These are phyloP conservation scores for Lecanosticta acicola DNA, from an alignment of 2,329 filamentous ascomycete genomes.

Conservation along the genomic window DNA sequence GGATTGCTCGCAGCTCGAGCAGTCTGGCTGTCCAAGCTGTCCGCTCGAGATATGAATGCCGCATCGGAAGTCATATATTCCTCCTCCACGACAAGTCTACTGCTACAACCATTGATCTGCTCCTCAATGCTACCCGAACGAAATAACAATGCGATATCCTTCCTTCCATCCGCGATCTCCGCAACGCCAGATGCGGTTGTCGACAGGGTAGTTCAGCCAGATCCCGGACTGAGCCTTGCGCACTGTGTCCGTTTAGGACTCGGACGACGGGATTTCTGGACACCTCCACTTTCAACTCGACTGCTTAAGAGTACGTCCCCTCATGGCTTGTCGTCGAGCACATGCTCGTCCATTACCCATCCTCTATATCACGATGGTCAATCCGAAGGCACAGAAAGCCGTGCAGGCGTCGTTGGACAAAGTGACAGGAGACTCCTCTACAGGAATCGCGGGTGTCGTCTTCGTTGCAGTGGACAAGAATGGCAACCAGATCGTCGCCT, in stretches of 20 bases:
- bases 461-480: slow-evolving; percentile 42
- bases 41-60: no score
- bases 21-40: no score
- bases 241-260: background rate
- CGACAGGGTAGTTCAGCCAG: background rate
- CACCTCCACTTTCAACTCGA: background rate
- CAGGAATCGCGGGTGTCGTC: slow-evolving; percentile 39
- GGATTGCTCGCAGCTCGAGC: no score
- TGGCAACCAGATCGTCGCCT: slow-evolving; percentile 38
- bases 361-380: no score
- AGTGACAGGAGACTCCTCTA: slow-evolving; percentile 26
- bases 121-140: no score
- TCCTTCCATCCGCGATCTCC: background rate
- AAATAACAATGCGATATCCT: no score
- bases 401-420: slow-evolving; percentile 36
- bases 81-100: no score
- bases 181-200: background rate
- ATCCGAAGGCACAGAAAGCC: slow-evolving; percentile 28
- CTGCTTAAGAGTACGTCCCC: background rate
- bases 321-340: no score
- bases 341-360: no score
- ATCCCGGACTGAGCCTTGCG: background rate
- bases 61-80: no score
- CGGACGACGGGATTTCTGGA: background rate
- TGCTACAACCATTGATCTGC: no score